Conservation (phyloP, 2,329 filamentous ascomycete species). For the Alternaria incomplexa region DNA sequence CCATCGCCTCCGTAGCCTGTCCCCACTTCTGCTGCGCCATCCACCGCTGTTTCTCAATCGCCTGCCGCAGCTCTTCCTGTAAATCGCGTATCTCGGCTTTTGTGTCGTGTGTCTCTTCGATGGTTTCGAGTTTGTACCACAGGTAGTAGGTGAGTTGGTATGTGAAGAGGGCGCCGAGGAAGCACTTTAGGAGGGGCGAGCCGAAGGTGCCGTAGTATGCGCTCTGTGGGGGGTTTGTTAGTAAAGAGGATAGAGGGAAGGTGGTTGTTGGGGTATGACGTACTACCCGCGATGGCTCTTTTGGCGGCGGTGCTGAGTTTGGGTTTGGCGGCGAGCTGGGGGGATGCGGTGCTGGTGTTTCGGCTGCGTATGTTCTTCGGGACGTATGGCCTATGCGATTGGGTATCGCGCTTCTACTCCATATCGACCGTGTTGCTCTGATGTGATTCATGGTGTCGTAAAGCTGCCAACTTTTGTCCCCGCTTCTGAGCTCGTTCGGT, state of each 20-base stretch:
- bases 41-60: slow-evolving; percentile 23
- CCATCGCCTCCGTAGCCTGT: slow-evolving; percentile 11
- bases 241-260: background rate
- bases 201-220: slow-evolving; percentile 78
- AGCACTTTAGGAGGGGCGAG: slow-evolving; percentile 74
- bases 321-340: slow-evolving; percentile 19
- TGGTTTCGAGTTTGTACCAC: slow-evolving; percentile 76
- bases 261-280: slow-evolving; percentile 11
- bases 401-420: background rate
- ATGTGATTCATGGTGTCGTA: slow-evolving; percentile 20
- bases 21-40: slow-evolving; percentile 10
- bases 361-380: slow-evolving; percentile 24
- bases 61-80: slow-evolving; percentile 30
- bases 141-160: slow-evolving; percentile 79
- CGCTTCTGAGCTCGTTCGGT: background rate
- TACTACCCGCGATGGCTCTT: slow-evolving; percentile 30
- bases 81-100: slow-evolving; percentile 25
- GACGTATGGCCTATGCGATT: slow-evolving; percentile 7
- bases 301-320: slow-evolving; percentile 17
- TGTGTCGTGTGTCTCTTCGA: slow-evolving; percentile 68
- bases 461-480: background rate
- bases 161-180: slow-evolving; percentile 75
- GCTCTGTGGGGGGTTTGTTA: slow-evolving; percentile 33
- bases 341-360: slow-evolving; percentile 15
- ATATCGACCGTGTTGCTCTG: slow-evolving; percentile 9